Evolutionary conservation across 331 rosid genomes (phyloP).

Genomic region (Rhamnella rubrinervis): DNA sequence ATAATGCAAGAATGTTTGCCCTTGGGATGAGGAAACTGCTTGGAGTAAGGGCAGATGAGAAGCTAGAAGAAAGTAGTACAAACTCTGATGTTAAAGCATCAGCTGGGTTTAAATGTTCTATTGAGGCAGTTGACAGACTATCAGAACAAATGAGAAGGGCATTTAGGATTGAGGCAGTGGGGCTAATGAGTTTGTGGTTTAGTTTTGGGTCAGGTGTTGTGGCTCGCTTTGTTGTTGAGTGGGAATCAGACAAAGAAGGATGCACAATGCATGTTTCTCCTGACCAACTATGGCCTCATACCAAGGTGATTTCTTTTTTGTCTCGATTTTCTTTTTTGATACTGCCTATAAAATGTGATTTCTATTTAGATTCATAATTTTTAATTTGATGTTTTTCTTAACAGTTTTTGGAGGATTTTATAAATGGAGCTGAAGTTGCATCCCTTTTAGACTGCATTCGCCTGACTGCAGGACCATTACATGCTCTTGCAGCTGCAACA

Average conservation of each 20-base stretch:
- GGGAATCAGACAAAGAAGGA: conserved; percentile 98
- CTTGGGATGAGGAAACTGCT: conserved; percentile 93
- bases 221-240: conserved; percentile 98
- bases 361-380: conserved; percentile 1
- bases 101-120: conserved; percentile 44
- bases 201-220: conserved; percentile 91
- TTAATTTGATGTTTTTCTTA: conserved; percentile 19
- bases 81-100: conserved; percentile 61
- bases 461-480: conserved; percentile 97
- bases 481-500: conserved; percentile 96
- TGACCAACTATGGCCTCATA: conserved; percentile 99
- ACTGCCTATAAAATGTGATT: not conserved
- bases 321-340: not conserved
- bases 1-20: conserved; percentile 93
- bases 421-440: conserved; percentile 97
- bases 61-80: conserved; percentile 62
- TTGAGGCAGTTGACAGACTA: conserved; percentile 70
- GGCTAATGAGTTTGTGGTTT: conserved; percentile 96
- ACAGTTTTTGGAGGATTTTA: conserved; percentile 97
- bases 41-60: conserved; percentile 79
- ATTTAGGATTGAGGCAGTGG: conserved; percentile 97
- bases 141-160: conserved; percentile 89
- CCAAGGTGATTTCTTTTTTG: conserved; percentile 57
- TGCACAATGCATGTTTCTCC: conserved; percentile 99
- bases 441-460: conserved; percentile 98